Conservation (phyloP, 2,329 filamentous ascomycete genomes). For the Fusarium xyrophilum region DNA sequence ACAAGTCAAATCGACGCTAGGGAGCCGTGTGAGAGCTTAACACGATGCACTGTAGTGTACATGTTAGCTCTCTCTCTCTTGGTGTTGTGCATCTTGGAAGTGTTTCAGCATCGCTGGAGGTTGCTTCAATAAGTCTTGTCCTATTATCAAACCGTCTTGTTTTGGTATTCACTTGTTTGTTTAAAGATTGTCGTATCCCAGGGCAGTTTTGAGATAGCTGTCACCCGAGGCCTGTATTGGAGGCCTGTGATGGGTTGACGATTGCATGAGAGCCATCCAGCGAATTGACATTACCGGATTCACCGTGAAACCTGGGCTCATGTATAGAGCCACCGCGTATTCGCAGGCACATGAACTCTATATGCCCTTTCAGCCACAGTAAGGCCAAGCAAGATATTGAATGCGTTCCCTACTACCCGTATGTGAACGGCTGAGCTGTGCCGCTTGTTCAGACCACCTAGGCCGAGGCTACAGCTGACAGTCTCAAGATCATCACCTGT, state of each 20-base stretch:
- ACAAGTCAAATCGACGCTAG: conserved; percentile 31
- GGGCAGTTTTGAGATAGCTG: conserved; percentile 20
- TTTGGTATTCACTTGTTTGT: conserved; percentile 7
- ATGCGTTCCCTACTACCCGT: neutral
- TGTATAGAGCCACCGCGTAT: neutral
- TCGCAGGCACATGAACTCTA: conserved; percentile 3
- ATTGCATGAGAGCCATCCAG: conserved; percentile 1
- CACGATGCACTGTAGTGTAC: conserved; percentile 25
- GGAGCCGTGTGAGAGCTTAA: conserved; percentile 24
- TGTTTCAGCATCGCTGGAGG: conserved; percentile 27
- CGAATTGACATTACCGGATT: neutral
- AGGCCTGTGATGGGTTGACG: conserved; percentile 11
- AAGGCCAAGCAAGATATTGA: conserved; percentile 15
- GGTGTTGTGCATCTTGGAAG: conserved; percentile 2
- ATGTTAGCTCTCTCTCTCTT: neutral
- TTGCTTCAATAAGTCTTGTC: conserved; percentile 19
- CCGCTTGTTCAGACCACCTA: conserved; percentile 20
- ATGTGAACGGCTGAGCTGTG: conserved; percentile 23
- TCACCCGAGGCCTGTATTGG: conserved; percentile 18
- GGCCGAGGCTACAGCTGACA: conserved; percentile 19
- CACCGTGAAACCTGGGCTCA: conserved; percentile 6
- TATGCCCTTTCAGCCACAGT: conserved; percentile 22
- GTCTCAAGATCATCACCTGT: conserved; percentile 8
- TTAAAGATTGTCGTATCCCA: conserved; percentile 1
- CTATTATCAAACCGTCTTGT: conserved; percentile 11